Conservation (phyloP, 768 basidiomycete genomes). For the Collybia sordida region DNA sequence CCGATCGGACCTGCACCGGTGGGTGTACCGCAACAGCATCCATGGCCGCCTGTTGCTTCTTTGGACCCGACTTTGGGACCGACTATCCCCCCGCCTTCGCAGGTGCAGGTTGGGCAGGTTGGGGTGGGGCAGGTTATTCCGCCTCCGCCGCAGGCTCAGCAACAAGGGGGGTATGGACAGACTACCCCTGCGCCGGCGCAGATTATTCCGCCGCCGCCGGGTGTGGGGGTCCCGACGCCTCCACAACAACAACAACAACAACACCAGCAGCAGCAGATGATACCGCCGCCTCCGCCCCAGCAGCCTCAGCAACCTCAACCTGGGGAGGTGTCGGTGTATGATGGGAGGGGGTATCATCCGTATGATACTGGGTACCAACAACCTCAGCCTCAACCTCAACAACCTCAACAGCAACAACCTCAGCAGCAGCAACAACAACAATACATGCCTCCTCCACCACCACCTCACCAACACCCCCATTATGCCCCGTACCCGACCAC, state of each 20-base stretch:
- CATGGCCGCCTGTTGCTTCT: conserved; percentile 30
- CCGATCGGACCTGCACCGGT: conserved; percentile 14
- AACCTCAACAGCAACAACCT: conserved; percentile 15
- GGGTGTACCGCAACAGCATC: conserved; percentile 26
- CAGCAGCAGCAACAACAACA: conserved; percentile 19
- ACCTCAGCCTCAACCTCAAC: conserved; percentile 20
- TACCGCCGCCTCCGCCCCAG: not conserved
- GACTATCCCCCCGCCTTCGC: conserved; percentile 34
- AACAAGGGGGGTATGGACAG: not conserved
- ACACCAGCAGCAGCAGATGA: conserved; percentile 21
- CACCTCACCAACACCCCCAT: not conserved
- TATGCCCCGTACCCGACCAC: conserved; percentile 11
- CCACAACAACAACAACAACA: conserved; percentile 22
- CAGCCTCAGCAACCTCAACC: conserved; percentile 10
- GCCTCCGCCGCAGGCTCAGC: conserved; percentile 14
- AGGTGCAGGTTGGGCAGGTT: conserved; percentile 14
- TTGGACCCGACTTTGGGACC: conserved; percentile 31
- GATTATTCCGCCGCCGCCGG: conserved; percentile 6
- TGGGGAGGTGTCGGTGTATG: conserved; percentile 2
- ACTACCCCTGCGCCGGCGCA: not conserved
- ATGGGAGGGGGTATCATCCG: conserved; percentile 6
- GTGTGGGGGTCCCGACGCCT: conserved; percentile 1
- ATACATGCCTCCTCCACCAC: conserved; percentile 12
- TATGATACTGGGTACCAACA: conserved; percentile 13
- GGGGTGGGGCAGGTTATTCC: conserved; percentile 12